A percentile compares a stretch with the other conserved stretches of the same genome.
Evolutionary conservation across 768 basidiomycete genomes (phyloP).

Genomic region (Termitomyces sp.): DNA sequence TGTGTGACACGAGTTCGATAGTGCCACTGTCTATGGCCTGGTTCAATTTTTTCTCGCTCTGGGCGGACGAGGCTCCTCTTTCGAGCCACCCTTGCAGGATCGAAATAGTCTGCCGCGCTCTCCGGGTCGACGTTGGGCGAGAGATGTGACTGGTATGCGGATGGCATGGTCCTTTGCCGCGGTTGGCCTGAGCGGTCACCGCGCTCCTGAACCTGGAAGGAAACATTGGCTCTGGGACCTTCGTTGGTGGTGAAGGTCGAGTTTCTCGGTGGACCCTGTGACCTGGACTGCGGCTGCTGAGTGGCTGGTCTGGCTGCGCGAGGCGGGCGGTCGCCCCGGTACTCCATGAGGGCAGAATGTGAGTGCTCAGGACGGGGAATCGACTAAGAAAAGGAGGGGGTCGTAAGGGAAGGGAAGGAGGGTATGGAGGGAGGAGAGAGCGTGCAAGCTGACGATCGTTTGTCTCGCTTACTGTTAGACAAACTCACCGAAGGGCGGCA

Average conservation of each 20-base stretch:
- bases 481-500: conserved; percentile 1
- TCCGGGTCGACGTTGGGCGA: conserved; percentile 34
- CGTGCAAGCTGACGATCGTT: neutral
- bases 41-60: conserved; percentile 95
- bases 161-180: conserved; percentile 42
- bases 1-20: conserved; percentile 85
- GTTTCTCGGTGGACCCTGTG: conserved; percentile 23
- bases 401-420: neutral
- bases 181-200: conserved; percentile 60
- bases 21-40: conserved; percentile 90
- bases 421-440: neutral
- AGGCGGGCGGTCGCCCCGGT: conserved; percentile 44
- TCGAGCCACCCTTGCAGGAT: conserved; percentile 52
- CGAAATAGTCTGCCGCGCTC: conserved; percentile 27
- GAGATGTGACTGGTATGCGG: conserved; percentile 33
- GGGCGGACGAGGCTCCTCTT: conserved; percentile 93
- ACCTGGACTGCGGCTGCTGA: conserved; percentile 29
- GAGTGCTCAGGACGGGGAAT: neutral
- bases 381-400: conserved; percentile 1
- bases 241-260: conserved; percentile 29
- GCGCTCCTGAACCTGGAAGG: conserved; percentile 63
- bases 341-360: conserved; percentile 26
- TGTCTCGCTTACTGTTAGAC: conserved; percentile 14
- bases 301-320: conserved; percentile 44
- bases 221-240: conserved; percentile 43